Percentiles rank a stretch among this genome's conserved stretches.
Evolutionary conservation across 1,284 basidiomycete species (phyloP).

Genomic region (Wolfiporia cocos): DNA sequence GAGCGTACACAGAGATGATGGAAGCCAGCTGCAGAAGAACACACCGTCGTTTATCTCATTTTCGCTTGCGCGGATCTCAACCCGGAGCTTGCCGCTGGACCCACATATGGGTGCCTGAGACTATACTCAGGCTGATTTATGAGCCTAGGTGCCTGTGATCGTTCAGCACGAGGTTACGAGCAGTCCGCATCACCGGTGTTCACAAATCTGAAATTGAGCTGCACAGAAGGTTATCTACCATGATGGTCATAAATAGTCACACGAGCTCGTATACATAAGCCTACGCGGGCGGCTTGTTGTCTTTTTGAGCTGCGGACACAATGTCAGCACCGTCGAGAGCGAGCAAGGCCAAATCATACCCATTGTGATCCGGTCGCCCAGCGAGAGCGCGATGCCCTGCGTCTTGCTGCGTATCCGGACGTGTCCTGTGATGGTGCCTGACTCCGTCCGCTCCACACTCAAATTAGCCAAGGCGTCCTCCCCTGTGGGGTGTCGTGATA

Average conservation of each 20-base stretch:
- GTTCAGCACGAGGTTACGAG: not conserved
- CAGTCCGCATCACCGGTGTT: not conserved
- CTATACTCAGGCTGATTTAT: too few species aligned
- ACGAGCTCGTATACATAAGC: slow-evolving; percentile 3
- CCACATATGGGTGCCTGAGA: too few species aligned
- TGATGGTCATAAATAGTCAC: slow-evolving; percentile 15
- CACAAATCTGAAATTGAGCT: not conserved
- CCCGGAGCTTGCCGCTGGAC: too few species aligned
- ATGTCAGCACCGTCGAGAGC: slow-evolving; percentile 3
- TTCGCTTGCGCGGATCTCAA: not conserved
- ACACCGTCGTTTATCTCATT: not conserved
- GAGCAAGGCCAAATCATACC: slow-evolving; percentile 36
- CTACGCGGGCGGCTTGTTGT: slow-evolving; percentile 46
- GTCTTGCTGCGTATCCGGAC: slow-evolving; percentile 93
- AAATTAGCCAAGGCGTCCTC: slow-evolving; percentile 98
- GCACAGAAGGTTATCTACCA: slow-evolving; percentile 6
- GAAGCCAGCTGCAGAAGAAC: too few species aligned
- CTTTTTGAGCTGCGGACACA: slow-evolving; percentile 64
- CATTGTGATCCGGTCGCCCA: slow-evolving; percentile 92
- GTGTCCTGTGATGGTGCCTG: slow-evolving; percentile 81
- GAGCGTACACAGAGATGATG: too few species aligned
- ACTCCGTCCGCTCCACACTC: slow-evolving; percentile 86
- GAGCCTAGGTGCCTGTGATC: too few species aligned
- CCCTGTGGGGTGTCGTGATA: slow-evolving; percentile 35
- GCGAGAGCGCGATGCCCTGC: slow-evolving; percentile 89